These are phyloP conservation scores for Neophaeococcomyces aloes DNA, from an alignment of 2,329 filamentous ascomycete species.

Conservation along the genomic window DNA sequence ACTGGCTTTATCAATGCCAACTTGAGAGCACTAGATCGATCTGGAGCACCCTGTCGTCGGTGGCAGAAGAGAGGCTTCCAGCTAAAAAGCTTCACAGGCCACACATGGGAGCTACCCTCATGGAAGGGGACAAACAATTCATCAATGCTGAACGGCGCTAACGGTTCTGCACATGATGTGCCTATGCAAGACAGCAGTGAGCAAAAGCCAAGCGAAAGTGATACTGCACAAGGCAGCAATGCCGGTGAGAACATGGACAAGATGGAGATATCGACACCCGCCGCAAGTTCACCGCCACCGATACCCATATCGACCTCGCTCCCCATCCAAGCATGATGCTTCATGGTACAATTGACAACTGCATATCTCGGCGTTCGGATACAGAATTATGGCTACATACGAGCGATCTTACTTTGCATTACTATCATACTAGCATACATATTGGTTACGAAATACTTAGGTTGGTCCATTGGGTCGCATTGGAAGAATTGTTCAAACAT, in stretches of 20 bases:
- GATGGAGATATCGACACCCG: conserved; percentile 35
- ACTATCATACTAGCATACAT: too few relatives aligned
- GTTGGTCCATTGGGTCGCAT: too few relatives aligned
- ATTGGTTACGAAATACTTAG: too few relatives aligned
- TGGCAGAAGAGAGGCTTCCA: conserved; percentile 77
- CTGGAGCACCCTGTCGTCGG: conserved; percentile 80
- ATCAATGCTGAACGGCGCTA: conserved; percentile 21
- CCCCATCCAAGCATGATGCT: conserved; percentile 25
- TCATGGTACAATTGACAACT: conserved; percentile 6
- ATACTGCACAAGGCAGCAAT: conserved; percentile 48
- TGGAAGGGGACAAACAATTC: conserved; percentile 57
- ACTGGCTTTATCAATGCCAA: conserved; percentile 95
- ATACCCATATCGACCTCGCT: conserved; percentile 25
- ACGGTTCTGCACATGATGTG: conserved; percentile 48
- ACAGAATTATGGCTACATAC: not conserved
- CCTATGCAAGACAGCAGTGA: conserved; percentile 48
- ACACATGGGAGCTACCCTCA: conserved; percentile 67
- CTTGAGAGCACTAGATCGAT: conserved; percentile 83
- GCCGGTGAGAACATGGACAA: conserved; percentile 37
- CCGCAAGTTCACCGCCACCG: conserved; percentile 44
- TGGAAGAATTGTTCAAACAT: too few relatives aligned
- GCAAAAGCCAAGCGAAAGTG: conserved; percentile 46
- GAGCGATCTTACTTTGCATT: too few relatives aligned
- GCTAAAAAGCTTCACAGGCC: conserved; percentile 86
- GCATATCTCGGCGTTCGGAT: not conserved